Evolutionary conservation across 2,329 filamentous ascomycete species (phyloP).

Genomic region (Aureobasidium melanogenum): DNA sequence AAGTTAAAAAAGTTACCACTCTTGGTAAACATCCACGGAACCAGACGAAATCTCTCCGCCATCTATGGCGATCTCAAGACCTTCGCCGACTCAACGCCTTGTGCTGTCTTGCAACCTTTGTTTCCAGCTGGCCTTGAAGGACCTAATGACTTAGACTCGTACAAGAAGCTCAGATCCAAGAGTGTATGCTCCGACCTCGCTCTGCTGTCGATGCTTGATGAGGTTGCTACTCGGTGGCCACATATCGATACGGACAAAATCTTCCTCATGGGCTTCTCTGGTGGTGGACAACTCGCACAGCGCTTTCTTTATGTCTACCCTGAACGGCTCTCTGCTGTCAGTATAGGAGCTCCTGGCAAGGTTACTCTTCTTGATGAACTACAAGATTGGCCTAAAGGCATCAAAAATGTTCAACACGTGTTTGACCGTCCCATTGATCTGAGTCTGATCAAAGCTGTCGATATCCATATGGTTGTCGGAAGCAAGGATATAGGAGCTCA

Average conservation of each 20-base stretch:
- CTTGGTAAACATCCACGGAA: conserved; percentile 1
- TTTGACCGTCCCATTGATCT: not conserved
- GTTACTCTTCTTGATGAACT: not conserved
- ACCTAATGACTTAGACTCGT: conserved; percentile 7
- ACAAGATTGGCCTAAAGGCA: not conserved
- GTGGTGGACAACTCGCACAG: conserved; percentile 4
- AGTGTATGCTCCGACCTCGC: not conserved
- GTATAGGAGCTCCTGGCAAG: conserved; percentile 3
- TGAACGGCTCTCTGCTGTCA: not conserved
- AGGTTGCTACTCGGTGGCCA: not conserved
- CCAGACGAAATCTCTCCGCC: conserved; percentile 1
- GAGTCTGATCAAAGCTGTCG: not conserved
- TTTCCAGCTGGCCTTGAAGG: not conserved
- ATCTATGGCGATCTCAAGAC: not conserved
- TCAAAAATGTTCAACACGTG: not conserved
- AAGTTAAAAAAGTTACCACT: not conserved
- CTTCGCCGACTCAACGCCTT: not conserved
- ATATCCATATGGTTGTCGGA: not conserved
- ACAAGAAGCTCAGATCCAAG: conserved; percentile 4
- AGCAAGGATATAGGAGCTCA: not conserved
- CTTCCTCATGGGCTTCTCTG: conserved; percentile 5
- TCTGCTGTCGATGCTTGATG: not conserved
- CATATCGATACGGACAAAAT: not conserved
- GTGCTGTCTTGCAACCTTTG: not conserved
- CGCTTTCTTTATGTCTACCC: not conserved